Evolutionary conservation across 192 early-diverging fungal species (phyloP).

Genomic region (Martensiomyces pterosporus): DNA sequence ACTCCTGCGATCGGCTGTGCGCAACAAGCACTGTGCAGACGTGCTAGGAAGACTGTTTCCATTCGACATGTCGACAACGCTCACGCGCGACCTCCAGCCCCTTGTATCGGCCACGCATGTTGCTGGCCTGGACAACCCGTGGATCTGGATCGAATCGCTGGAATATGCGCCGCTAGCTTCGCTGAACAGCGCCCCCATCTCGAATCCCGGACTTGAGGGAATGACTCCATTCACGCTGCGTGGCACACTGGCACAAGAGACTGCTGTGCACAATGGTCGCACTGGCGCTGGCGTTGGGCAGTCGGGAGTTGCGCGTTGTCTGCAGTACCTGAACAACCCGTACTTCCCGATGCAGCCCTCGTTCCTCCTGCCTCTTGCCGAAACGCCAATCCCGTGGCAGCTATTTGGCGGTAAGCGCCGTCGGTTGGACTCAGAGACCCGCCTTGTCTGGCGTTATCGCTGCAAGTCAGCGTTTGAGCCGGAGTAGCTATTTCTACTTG

Average conservation of each 20-base stretch:
- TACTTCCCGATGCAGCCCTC: slow-evolving; percentile 40
- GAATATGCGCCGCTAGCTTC: slow-evolving; percentile 32
- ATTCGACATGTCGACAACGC: slow-evolving; percentile 22
- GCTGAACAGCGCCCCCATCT: slow-evolving; percentile 10
- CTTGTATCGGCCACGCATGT: not conserved
- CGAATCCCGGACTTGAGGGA: slow-evolving; percentile 28
- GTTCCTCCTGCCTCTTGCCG: slow-evolving; percentile 30
- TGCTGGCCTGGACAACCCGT: slow-evolving; percentile 29
- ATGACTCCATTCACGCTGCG: slow-evolving; percentile 49
- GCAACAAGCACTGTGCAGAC: slow-evolving; percentile 4
- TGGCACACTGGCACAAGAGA: slow-evolving; percentile 33
- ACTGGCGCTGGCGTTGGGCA: too few species aligned
- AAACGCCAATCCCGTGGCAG: slow-evolving; percentile 33
- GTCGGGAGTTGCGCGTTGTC: not conserved
- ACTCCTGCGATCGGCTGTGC: slow-evolving; percentile 7
- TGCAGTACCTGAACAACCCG: slow-evolving; percentile 42
- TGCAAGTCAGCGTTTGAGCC: slow-evolving; percentile 29
- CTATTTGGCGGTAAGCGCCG: slow-evolving; percentile 37
- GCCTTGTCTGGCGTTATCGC: slow-evolving; percentile 36
- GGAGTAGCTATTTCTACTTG: not conserved
- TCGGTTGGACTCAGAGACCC: slow-evolving; percentile 34
- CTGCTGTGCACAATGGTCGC: not conserved
- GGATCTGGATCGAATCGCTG: slow-evolving; percentile 39
- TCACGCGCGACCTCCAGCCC: slow-evolving; percentile 21
- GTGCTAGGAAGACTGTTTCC: slow-evolving; percentile 34